Conservation (phyloP, 2,329 filamentous ascomycete genomes). For the Claviceps sp. region DNA sequence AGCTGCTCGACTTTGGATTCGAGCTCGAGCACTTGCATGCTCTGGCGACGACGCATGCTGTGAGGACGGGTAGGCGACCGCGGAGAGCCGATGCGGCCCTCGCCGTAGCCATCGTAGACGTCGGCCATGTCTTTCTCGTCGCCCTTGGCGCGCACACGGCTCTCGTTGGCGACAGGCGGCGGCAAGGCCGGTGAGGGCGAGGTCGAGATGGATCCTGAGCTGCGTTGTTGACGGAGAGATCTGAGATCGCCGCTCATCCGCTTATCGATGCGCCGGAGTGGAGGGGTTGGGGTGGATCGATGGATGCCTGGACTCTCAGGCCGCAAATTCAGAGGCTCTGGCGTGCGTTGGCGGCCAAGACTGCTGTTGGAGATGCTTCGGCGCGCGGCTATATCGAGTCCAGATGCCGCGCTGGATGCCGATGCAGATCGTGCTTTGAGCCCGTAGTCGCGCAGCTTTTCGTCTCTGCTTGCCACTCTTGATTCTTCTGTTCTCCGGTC, state of each 20-base stretch:
- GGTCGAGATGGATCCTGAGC: slow-evolving; percentile 4
- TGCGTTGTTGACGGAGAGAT: slow-evolving; percentile 24
- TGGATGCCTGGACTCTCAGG: slow-evolving; percentile 41
- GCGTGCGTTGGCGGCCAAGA: slow-evolving; percentile 33
- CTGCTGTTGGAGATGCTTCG: slow-evolving; percentile 40
- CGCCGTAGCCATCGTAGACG: slow-evolving; percentile 89
- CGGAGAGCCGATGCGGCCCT: slow-evolving; percentile 73
- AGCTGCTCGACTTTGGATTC: slow-evolving; percentile 77
- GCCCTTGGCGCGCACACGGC: slow-evolving; percentile 54
- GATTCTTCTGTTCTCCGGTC: not conserved
- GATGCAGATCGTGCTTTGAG: not conserved
- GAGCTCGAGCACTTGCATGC: slow-evolving; percentile 91
- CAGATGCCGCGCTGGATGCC: not conserved
- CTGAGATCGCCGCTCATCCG: slow-evolving; percentile 62
- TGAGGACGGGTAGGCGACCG: slow-evolving; percentile 86
- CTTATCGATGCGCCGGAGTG: slow-evolving; percentile 55
- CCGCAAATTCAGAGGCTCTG: slow-evolving; percentile 40
- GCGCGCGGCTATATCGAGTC: slow-evolving; percentile 17
- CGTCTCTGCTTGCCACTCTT: not conserved
- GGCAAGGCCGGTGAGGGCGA: slow-evolving; percentile 6
- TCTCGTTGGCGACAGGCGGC: slow-evolving; percentile 73
- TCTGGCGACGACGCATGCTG: slow-evolving; percentile 92
- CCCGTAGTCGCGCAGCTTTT: slow-evolving; percentile 5
- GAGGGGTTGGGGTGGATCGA: slow-evolving; percentile 38
- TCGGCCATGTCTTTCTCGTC: slow-evolving; percentile 65